A percentile compares a stretch with the other conserved stretches of the same genome.
Conservation (phyloP, 1,284 basidiomycete genomes). For the Ustilago sp. region DNA sequence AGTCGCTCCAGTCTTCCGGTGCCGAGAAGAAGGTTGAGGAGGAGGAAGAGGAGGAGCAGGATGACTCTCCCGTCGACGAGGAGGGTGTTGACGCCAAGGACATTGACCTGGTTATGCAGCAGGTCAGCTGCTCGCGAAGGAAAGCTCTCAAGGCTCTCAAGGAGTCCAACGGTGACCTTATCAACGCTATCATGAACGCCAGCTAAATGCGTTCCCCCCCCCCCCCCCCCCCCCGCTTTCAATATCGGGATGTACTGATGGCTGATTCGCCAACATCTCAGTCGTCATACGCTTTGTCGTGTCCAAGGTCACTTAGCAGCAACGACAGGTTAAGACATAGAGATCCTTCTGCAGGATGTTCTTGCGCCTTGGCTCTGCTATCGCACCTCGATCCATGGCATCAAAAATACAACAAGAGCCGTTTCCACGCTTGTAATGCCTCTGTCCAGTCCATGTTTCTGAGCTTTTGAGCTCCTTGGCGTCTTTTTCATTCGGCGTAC, state of each 20-base stretch:
- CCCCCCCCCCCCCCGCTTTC: not conserved
- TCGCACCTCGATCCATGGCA: not conserved
- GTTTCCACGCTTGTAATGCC: slow-evolving; percentile 5
- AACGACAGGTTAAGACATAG: not conserved
- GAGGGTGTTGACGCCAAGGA: slow-evolving; percentile 84
- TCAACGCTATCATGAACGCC: slow-evolving; percentile 69
- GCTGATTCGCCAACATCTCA: not conserved
- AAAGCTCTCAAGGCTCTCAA: slow-evolving; percentile 70
- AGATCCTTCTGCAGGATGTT: not conserved
- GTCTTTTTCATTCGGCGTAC: no score
- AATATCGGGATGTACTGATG: not conserved
- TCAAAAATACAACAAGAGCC: slow-evolving; percentile 7
- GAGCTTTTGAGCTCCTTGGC: no score
- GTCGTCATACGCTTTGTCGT: not conserved
- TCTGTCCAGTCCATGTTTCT: not conserved
- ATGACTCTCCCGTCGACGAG: slow-evolving; percentile 70
- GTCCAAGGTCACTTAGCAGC: not conserved
- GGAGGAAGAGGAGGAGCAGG: slow-evolving; percentile 68
- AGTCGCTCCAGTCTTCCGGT: slow-evolving; percentile 62
- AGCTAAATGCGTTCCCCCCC: slow-evolving; percentile 32
- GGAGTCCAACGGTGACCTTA: slow-evolving; percentile 68
- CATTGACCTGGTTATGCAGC: slow-evolving; percentile 89
- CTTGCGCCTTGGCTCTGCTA: not conserved
- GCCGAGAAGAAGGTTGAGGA: slow-evolving; percentile 59
- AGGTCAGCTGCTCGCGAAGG: slow-evolving; percentile 71